Percentiles rank a stretch among this genome's conserved stretches.
These are phyloP conservation scores for Mycena polygramma DNA, from an alignment of 768 basidiomycete genomes.

Conservation along the genomic window DNA sequence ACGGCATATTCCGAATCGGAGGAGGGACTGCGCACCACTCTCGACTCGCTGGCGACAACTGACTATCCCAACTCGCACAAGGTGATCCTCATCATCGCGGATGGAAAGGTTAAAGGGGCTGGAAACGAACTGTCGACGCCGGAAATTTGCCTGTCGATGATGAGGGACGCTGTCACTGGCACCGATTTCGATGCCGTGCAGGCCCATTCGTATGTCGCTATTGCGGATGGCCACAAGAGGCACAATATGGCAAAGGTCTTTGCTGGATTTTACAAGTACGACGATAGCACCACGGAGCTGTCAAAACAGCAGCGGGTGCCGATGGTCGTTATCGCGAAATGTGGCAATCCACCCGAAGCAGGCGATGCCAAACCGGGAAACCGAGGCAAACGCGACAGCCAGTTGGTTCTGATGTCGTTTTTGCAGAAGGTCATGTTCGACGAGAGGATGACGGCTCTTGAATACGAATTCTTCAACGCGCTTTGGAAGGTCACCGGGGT, in stretches of 20 bases:
- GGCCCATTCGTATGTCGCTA: constrained; percentile 96
- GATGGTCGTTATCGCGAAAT: constrained; percentile 95
- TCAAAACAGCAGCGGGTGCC: constrained; percentile 98
- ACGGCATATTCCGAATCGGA: constrained; percentile 98
- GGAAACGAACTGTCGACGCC: constrained; percentile 93
- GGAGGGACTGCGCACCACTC: constrained; percentile 95
- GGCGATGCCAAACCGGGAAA: constrained; percentile 96
- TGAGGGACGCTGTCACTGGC: constrained; percentile 81
- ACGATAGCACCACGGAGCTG: constrained; percentile 87
- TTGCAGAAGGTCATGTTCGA: constrained; percentile 99
- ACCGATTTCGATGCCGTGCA: constrained; percentile 90
- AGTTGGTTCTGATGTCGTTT: constrained; percentile 99
- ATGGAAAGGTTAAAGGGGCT: constrained; percentile 98
- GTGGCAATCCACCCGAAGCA: constrained; percentile 92
- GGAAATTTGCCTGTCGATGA: constrained; percentile 95
- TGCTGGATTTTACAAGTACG: constrained; percentile 97
- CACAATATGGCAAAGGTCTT: constrained; percentile 99
- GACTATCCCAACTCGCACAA: constrained; percentile 99
- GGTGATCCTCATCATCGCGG: constrained; percentile 93
- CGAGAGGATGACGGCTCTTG: constrained; percentile 99
- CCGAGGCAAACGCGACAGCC: constrained; percentile 98
- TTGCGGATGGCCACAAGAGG: constrained; percentile 98
- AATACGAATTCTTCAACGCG: constrained; percentile 99
- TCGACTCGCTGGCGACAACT: constrained; percentile 97
- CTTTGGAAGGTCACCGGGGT: constrained; percentile 96